Conservation (phyloP, 2,329 filamentous ascomycete genomes). For the Botrytis elliptica region DNA sequence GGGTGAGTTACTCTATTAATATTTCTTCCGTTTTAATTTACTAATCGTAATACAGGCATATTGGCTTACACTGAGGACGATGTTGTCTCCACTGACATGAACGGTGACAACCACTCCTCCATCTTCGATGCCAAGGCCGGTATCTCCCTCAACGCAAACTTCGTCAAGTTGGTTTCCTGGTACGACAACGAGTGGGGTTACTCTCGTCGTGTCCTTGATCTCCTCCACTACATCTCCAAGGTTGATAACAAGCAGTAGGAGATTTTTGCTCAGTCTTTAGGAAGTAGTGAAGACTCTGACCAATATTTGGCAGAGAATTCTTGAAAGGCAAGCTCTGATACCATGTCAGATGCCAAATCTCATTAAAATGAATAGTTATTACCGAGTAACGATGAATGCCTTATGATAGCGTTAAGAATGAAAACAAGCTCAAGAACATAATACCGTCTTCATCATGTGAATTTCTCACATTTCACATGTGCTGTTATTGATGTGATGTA, state of each 20-base stretch:
- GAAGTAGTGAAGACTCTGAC: constrained; percentile 35
- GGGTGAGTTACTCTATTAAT: constrained; percentile 56
- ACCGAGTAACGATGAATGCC: constrained; percentile 19
- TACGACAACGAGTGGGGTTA: constrained; percentile 99
- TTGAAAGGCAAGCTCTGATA: constrained; percentile 38
- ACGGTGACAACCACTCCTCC: constrained; percentile 89
- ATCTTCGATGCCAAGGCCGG: constrained; percentile 99
- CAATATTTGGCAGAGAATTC: constrained; percentile 34
- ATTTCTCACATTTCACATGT: background rate
- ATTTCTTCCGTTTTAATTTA: background rate
- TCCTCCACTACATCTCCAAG: constrained; percentile 76
- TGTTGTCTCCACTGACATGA: constrained; percentile 89
- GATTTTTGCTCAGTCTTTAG: constrained; percentile 26
- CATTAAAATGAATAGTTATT: constrained; percentile 20
- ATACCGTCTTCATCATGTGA: background rate
- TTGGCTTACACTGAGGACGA: constrained; percentile 97
- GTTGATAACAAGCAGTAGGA: constrained; percentile 55
- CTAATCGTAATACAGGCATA: constrained; percentile 57
- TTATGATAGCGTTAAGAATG: constrained; percentile 26
- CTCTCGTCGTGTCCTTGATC: constrained; percentile 90
- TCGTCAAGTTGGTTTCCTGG: constrained; percentile 94
- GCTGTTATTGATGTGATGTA: background rate
- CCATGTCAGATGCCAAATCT: constrained; percentile 19
- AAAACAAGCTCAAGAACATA: constrained; percentile 17
- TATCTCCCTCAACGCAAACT: constrained; percentile 97